Base-by-base conservation (phyloP, 495 filamentous ascomycete genomes). In the Podospora australis region DNA sequence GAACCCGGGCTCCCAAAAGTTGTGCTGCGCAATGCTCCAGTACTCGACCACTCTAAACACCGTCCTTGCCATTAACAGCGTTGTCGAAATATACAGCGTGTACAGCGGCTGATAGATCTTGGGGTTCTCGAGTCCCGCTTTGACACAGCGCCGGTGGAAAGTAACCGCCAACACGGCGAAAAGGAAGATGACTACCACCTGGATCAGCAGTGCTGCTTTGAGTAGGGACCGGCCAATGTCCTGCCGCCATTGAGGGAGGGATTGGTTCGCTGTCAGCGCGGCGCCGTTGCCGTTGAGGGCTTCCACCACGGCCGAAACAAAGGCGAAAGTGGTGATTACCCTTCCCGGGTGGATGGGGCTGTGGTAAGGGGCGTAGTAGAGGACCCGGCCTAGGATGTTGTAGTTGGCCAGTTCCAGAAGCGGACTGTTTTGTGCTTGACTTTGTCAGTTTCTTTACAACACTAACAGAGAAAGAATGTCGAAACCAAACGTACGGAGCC, bases 331-430 rank as follows among this genome's bases (percentile, higher is more conserved):
- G 4, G 80, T 81, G 46, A 86, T 70, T 16, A 89, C 84, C 2
- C 84, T 79, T 2, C 84, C 85, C 0, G 86, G 87, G 60, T 90
- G 83, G 45, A 90, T 81, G 0, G 86, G 84, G 0, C 85, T 81
- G 51, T 83, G 76, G 52, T 89, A 84, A 0, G 87, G 87, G 24
- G 86, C 79, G 66, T 88, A 89, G 67, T 84, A 87, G 3, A 92
- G 72, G 40, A 86, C 78, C 6, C 86, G 82, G 20, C 84, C 87
- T 17, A 91, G 78, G 44, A 83, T 77, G 54, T 87, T 74, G 64
- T 88, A 92, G 60, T 92, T 87, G 22, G 79, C 74, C 0, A 81
- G 77, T 53, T 87, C 83, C 51, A 85, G 86, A 38, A 90, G 66
- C 5, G 86, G 86, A 5, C 82, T 86, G 44, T 2, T 6, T 16